These are phyloP conservation scores for Dendrobium catenatum DNA, from an alignment of 106 monocot genomes.

Conservation along the genomic window DNA sequence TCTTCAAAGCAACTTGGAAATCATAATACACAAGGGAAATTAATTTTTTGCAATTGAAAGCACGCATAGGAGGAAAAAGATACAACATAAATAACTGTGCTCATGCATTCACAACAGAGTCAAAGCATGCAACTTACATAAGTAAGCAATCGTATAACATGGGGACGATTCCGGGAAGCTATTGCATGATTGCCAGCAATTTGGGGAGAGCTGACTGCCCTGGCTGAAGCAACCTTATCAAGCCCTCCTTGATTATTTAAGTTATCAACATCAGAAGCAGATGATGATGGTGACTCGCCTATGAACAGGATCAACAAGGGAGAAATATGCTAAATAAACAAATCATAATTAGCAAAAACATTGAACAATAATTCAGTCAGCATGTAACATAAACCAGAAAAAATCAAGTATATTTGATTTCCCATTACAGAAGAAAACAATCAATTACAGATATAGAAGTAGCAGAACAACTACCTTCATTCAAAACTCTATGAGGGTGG, in stretches of 20 bases:
- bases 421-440: not conserved
- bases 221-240: conserved; percentile 50
- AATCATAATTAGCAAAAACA: not conserved
- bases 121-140: conserved; percentile 23
- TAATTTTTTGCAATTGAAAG: not conserved
- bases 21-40: not conserved
- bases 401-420: not conserved
- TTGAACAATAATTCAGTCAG: not conserved
- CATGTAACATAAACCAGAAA: not conserved
- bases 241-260: conserved; percentile 54
- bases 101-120: not conserved
- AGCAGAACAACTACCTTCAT: not conserved
- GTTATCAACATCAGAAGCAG: conserved; percentile 95
- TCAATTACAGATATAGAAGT: not conserved
- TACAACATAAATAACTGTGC: not conserved
- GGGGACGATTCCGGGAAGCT: conserved; percentile 19
- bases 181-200: conserved; percentile 31
- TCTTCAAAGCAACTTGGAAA: not conserved
- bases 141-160: conserved; percentile 16
- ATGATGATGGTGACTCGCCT: conserved; percentile 99
- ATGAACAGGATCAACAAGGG: conserved; percentile 13
- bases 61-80: not conserved
- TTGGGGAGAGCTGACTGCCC: conserved; percentile 58
- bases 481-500: not conserved
- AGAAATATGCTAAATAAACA: not conserved